Percentiles rank a stretch among this genome's conserved stretches.
Evolutionary conservation across 768 basidiomycete species (phyloP).

Genomic region (Mrakia frigida): DNA sequence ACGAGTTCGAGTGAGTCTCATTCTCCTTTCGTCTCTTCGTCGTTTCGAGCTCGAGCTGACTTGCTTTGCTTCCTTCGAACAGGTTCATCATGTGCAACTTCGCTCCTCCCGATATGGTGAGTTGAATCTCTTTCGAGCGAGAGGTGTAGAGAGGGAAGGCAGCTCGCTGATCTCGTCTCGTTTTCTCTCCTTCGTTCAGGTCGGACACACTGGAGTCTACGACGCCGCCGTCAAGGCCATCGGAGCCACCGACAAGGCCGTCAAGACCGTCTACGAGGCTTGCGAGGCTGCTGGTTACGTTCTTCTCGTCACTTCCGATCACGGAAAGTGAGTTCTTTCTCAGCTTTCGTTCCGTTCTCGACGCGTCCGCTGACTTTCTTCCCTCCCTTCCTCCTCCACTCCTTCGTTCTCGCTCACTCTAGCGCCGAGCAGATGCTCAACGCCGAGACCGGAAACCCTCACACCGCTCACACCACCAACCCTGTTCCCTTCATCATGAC

Average conservation of each 20-base stretch:
- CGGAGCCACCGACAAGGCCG: constrained; percentile 79
- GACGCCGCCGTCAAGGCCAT: constrained; percentile 89
- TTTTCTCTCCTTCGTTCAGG: constrained; percentile 46
- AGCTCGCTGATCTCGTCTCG: background rate
- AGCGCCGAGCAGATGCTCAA: constrained; percentile 52
- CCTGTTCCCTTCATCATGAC: constrained; percentile 86
- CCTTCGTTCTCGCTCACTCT: background rate
- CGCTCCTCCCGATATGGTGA: constrained; percentile 91
- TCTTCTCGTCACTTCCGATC: constrained; percentile 82
- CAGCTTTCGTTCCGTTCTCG: background rate
- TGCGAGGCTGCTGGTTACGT: constrained; percentile 81
- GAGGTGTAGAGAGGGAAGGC: background rate
- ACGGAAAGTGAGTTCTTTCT: constrained; percentile 76
- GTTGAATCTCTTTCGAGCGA: constrained; percentile 26
- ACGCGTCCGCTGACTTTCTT: constrained; percentile 2
- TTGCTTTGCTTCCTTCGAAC: background rate
- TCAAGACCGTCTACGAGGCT: constrained; percentile 78
- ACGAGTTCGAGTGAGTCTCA: constrained; percentile 53
- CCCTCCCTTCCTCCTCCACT: background rate
- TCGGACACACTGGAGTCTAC: constrained; percentile 86
- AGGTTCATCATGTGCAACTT: constrained; percentile 94
- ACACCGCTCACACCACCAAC: constrained; percentile 82
- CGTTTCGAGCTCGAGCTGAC: background rate
- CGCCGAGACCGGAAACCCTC: constrained; percentile 64
- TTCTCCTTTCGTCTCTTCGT: background rate